phyloP scores from a whole-genome alignment of 768 basidiomycete genomes.

The Mycena rebaudengoi region DNA sequence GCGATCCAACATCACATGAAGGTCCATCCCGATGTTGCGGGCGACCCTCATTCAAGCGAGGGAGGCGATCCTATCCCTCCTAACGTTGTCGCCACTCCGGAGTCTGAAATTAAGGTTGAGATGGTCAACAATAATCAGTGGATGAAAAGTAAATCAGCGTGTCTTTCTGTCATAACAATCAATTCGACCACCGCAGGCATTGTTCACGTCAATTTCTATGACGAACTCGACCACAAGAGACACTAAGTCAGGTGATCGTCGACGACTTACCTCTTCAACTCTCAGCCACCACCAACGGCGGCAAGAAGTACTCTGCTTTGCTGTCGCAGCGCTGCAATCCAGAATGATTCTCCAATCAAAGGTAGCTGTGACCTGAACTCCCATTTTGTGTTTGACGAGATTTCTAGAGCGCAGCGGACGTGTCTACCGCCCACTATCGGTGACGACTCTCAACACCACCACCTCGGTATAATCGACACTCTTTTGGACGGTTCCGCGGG shows the following conservation, averaged over 20 bases:
- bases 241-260: not conserved
- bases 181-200: not conserved
- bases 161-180: not conserved
- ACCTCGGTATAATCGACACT: not conserved
- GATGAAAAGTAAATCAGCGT: not conserved
- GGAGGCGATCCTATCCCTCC: not conserved
- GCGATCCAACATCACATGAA: not conserved
- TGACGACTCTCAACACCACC: not conserved
- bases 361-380: not conserved
- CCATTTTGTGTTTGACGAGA: not conserved
- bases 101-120: not conserved
- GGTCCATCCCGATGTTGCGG: not conserved
- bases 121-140: not conserved
- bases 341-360: constrained; percentile 13
- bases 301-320: not conserved
- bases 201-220: constrained; percentile 2
- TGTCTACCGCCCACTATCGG: constrained; percentile 2
- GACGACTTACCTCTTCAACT: not conserved
- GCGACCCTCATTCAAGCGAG: not conserved
- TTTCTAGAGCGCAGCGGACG: not conserved
- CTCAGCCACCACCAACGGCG: not conserved
- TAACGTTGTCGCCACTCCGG: not conserved
- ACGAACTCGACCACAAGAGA: not conserved
- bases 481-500: not conserved
- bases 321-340: not conserved